A percentile compares a stretch with the other conserved stretches of the same genome.
phyloP scores from a whole-genome alignment of 208 protist genomes.

The Wallacemonas rigidus region DNA sequence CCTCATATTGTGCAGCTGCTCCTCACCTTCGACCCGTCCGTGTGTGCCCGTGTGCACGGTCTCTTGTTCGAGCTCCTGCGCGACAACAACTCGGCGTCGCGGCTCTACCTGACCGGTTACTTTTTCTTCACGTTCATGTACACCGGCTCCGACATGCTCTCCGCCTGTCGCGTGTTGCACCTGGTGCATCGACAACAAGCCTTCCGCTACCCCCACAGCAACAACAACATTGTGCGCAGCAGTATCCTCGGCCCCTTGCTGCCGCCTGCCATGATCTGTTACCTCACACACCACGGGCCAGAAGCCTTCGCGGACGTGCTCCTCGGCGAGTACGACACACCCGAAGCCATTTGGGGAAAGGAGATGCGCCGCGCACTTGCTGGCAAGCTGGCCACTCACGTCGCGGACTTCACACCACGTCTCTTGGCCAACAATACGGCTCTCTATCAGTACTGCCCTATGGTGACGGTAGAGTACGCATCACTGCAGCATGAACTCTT shows the following conservation, averaged over 20 bases:
- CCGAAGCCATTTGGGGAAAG: slow-evolving; percentile 94
- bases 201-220: slow-evolving; percentile 54
- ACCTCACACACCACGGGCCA: slow-evolving; percentile 88
- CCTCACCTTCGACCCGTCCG: slow-evolving; percentile 90
- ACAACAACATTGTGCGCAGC: slow-evolving; percentile 56
- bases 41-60: slow-evolving; percentile 79
- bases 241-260: slow-evolving; percentile 90
- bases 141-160: slow-evolving; percentile 92
- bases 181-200: slow-evolving; percentile 88
- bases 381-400: slow-evolving; percentile 90
- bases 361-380: slow-evolving; percentile 92
- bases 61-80: slow-evolving; percentile 88
- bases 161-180: slow-evolving; percentile 83
- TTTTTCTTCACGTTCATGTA: slow-evolving; percentile 96
- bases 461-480: slow-evolving; percentile 86
- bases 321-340: slow-evolving; percentile 94
- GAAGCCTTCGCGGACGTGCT: slow-evolving; percentile 92
- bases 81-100: slow-evolving; percentile 83
- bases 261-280: slow-evolving; percentile 94
- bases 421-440: slow-evolving; percentile 87
- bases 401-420: slow-evolving; percentile 93
- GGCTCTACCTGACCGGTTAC: slow-evolving; percentile 91
- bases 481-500: slow-evolving; percentile 92
- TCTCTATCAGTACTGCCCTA: slow-evolving; percentile 94
- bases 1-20: slow-evolving; percentile 95